Evolutionary conservation across 345 rosid species (phyloP), one percentile per base, ranked within the genome.

Genomic region (Moricandia moricandioides): DNA sequence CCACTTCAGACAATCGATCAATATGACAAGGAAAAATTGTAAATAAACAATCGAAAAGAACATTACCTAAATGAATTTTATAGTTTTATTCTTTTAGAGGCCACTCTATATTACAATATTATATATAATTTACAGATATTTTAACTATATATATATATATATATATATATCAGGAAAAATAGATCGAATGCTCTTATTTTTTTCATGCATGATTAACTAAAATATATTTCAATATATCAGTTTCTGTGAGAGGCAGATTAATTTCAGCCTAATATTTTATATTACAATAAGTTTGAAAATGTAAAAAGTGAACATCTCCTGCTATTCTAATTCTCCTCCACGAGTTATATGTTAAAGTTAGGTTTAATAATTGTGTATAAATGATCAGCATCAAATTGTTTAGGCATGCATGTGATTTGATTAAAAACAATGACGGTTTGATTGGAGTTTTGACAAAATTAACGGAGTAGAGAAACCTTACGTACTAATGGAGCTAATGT

Each of bases 391-490:
- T 69, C 63, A 57, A 57, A 27, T 4, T 27, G 2, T 39, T 26
- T 2, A 39, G 14, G 29, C 13, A 27, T 17, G 59, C 33, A 60
- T 45, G 59, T 71, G 67, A 31, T 60, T 71, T 71, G 47, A 45
- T 60, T 47, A 60, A 30, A 5, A 33, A 17, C 21, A 45, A 59
- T 11, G 56, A 26, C 40, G 39, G 45, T 13, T 60, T 70, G 45
- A 43, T 70, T 59, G 40, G 29, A 70, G 33, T 30, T 67, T 71
- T 60, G 75, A 45, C 33, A 60, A 71, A 60, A 71, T 31, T 30
- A 31, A 67, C 59, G 67, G 47, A 71, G 18, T 17, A 43, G 13
- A 43, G 18, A 27, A 17, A 57, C 57, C 45, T 45, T 59, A n/a
- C n/a, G n/a, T n/a, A 21, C 24, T 21, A 21, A 21, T 21, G 24